phyloP scores from a whole-genome alignment of 495 filamentous ascomycete genomes.

The Neurospora intermedia region DNA sequence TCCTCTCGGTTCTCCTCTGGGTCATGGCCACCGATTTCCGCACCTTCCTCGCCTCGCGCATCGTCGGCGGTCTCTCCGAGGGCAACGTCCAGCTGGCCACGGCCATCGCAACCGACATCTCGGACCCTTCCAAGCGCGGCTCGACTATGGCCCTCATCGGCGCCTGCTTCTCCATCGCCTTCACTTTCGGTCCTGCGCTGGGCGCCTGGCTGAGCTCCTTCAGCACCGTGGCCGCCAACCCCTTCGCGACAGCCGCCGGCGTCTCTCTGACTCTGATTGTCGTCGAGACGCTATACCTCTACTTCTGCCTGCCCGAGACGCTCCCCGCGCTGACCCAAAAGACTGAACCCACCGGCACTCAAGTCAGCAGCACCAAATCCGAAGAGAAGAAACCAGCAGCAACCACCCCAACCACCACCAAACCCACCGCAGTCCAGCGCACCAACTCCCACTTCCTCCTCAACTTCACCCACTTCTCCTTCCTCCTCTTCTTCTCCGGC shows the following conservation, averaged over 20 bases:
- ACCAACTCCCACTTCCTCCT: constrained; percentile 79
- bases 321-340: constrained; percentile 44
- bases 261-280: constrained; percentile 76
- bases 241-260: constrained; percentile 81
- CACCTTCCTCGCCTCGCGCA: constrained; percentile 82
- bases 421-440: constrained; percentile 25
- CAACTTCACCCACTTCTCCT: constrained; percentile 77
- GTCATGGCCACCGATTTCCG: constrained; percentile 86
- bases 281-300: constrained; percentile 81
- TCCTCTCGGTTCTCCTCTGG: constrained; percentile 87
- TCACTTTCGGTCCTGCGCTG: constrained; percentile 88
- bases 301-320: constrained; percentile 79
- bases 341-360: background rate
- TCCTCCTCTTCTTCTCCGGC: constrained; percentile 93
- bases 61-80: constrained; percentile 90
- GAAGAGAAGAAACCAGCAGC: constrained; percentile 14
- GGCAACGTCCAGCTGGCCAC: constrained; percentile 95
- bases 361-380: background rate
- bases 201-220: constrained; percentile 74
- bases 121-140: constrained; percentile 66
- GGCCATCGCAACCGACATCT: constrained; percentile 94
- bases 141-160: constrained; percentile 94
- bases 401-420: background rate
- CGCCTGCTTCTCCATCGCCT: constrained; percentile 92
- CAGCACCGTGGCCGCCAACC: constrained; percentile 70